A percentile compares a stretch with the other conserved stretches of the same genome.
These are phyloP conservation scores for Vanderwaltozyma polyspora DNA, from an alignment of 805 yeast species.

Conservation along the genomic window DNA sequence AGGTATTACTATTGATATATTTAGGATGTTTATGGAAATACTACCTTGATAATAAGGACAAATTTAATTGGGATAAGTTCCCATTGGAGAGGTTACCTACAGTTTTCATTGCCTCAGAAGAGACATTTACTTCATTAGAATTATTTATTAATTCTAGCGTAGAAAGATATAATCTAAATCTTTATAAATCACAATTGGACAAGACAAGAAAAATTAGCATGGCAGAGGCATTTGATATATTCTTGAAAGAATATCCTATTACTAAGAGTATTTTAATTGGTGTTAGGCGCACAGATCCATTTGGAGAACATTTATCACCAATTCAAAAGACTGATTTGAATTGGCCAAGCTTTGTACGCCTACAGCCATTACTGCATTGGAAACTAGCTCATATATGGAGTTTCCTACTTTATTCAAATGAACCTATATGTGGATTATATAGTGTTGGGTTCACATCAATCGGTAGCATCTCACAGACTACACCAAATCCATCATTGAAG, in stretches of 20 bases:
- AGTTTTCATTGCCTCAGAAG: slow-evolving; percentile 67
- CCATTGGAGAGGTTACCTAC: slow-evolving; percentile 28
- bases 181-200: slow-evolving; percentile 28
- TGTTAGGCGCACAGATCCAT: slow-evolving; percentile 80
- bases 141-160: slow-evolving; percentile 51
- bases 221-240: slow-evolving; percentile 60
- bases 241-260: slow-evolving; percentile 39
- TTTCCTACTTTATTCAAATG: slow-evolving; percentile 48
- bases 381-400: slow-evolving; percentile 75
- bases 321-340: slow-evolving; percentile 74
- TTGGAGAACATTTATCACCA: slow-evolving; percentile 44
- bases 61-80: slow-evolving; percentile 17
- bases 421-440: slow-evolving; percentile 65
- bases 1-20: slow-evolving; percentile 71
- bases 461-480: slow-evolving; percentile 67
- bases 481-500: slow-evolving; percentile 53
- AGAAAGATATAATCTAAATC: slow-evolving; percentile 40
- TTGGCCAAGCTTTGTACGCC: slow-evolving; percentile 80
- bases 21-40: slow-evolving; percentile 41
- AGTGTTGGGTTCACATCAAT: slow-evolving; percentile 81
- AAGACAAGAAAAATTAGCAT: slow-evolving; percentile 28
- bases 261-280: slow-evolving; percentile 80
- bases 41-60: slow-evolving; percentile 6
- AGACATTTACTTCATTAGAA: slow-evolving; percentile 60
- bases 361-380: slow-evolving; percentile 90